Base-by-base conservation (phyloP, 768 basidiomycete species). In the Plicaturopsis crispa region DNA sequence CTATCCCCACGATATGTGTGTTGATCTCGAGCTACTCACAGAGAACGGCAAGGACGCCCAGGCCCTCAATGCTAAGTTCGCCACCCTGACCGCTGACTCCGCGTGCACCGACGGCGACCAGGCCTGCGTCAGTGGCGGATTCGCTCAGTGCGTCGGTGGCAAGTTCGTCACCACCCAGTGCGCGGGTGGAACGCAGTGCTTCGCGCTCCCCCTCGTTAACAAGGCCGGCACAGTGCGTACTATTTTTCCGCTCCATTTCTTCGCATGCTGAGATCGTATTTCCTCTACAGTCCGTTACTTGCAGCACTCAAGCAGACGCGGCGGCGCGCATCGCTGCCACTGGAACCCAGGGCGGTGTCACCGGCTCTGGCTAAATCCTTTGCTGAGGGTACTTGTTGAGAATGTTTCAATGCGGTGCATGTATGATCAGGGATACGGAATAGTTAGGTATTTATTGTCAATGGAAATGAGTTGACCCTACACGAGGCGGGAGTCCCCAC, bases 21-120 rank as follows among this genome's bases (percentile, higher is more conserved):
- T 22, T 30, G 10, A 10, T 10, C 10, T 24, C 32, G 22, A n/a
- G 16, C 36, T 41, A 10, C 4, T 13, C 10, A 10, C 24, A 0
- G 55, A 65, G 23, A 78, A 78, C 41, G 74, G 72, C 13, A 52
- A 65, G 38, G 68, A 63, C 36, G 73, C 75, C 8, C 71, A 75
- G 49, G 54, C 62, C 6, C 62, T 69, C 23, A 77, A 77, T 50
- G 61, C 61, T 5, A 57, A 76, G 48, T 81, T 80, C 54, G 59
- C 64, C 13, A 53, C 49, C 6, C 65, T 82, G 19, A 67, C 60
- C 18, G 50, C 62, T 3, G 35, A 41, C 42, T 73, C 77, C 21
- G 5, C 66, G 6, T 81, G 80, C 59, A 63, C 56, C 28, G 48
- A 48, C 12, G 57, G 52, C 23, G 47, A 60, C 8, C 45, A 59